Percentiles rank a stretch among this genome's conserved stretches.
phyloP scores from a whole-genome alignment of 2,329 filamentous ascomycete species.

The Pyrenophora teres region DNA sequence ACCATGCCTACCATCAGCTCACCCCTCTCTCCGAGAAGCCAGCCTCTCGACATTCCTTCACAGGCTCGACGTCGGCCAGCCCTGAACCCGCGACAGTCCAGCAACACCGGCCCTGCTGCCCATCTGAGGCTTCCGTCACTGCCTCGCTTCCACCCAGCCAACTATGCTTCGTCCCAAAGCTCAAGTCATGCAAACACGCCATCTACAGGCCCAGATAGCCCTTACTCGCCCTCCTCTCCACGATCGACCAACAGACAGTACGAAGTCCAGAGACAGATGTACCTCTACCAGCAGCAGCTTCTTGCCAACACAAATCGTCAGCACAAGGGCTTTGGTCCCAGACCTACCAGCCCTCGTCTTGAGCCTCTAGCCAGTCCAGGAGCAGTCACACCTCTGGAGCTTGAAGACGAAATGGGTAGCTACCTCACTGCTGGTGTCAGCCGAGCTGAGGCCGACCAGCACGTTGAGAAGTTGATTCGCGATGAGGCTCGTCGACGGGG shows the following conservation, averaged over 20 bases:
- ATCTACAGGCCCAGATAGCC: constrained; percentile 46
- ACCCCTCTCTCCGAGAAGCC: constrained; percentile 43
- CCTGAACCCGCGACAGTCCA: constrained; percentile 42
- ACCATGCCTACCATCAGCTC: constrained; percentile 41
- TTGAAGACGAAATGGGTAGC: constrained; percentile 50
- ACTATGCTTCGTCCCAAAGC: constrained; percentile 51
- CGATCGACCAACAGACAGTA: constrained; percentile 49
- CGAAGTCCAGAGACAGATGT: constrained; percentile 56
- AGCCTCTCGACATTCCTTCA: constrained; percentile 43
- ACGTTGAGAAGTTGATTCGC: constrained; percentile 55
- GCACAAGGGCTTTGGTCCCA: constrained; percentile 31
- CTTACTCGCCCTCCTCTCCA: constrained; percentile 52
- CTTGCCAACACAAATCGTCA: constrained; percentile 39
- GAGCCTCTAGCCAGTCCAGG: constrained; percentile 57
- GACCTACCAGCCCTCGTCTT: constrained; percentile 55
- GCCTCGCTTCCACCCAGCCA: constrained; percentile 59
- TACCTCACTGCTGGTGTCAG: constrained; percentile 54
- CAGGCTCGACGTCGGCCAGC: constrained; percentile 41
- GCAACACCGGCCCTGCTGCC: constrained; percentile 39
- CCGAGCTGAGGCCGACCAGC: constrained; percentile 43
- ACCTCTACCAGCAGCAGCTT: constrained; percentile 55
- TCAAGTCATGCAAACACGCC: constrained; percentile 47
- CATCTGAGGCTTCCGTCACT: constrained; percentile 55
- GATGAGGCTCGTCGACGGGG: constrained; percentile 50
- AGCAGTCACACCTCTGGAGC: constrained; percentile 58